These are phyloP conservation scores for Coemansia sp. DNA, from an alignment of 192 early-diverging fungal genomes.

Conservation along the genomic window DNA sequence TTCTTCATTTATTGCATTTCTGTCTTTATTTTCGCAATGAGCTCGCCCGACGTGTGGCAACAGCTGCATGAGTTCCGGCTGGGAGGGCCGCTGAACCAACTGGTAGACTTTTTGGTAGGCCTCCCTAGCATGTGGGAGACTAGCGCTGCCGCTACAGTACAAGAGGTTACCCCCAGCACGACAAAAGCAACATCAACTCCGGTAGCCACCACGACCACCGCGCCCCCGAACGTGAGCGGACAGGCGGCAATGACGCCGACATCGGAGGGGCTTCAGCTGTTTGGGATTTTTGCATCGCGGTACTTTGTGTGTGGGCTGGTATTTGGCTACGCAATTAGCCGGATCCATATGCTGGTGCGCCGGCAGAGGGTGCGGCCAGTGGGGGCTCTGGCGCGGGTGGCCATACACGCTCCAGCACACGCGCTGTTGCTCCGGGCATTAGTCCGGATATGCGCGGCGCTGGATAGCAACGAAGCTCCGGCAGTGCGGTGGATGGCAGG, in stretches of 20 bases:
- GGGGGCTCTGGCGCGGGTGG: slow-evolving; percentile 18
- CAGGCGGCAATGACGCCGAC: neutral
- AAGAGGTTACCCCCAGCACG: neutral
- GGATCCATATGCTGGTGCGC: slow-evolving; percentile 48
- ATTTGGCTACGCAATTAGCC: slow-evolving; percentile 42
- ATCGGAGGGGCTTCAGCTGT: slow-evolving; percentile 29
- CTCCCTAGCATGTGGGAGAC: slow-evolving; percentile 17
- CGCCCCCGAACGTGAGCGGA: neutral
- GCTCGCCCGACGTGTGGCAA: slow-evolving; percentile 45
- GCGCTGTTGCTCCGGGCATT: slow-evolving; percentile 27
- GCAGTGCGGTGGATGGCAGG: slow-evolving; percentile 26
- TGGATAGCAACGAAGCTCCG: neutral
- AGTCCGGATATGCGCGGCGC: slow-evolving; percentile 7
- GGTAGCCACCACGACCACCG: neutral
- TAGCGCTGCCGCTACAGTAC: neutral
- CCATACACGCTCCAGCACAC: slow-evolving; percentile 29
- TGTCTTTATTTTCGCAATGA: neutral
- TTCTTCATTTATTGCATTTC: neutral
- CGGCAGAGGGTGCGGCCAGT: slow-evolving; percentile 44
- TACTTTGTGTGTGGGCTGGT: slow-evolving; percentile 40
- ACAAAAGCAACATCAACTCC: neutral
- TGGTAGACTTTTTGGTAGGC: slow-evolving; percentile 17
- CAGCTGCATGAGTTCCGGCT: slow-evolving; percentile 38
- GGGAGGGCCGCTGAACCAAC: slow-evolving; percentile 14
- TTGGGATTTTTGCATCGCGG: slow-evolving; percentile 48